phyloP scores from a whole-genome alignment of 148 eudicot species.

The Rhododendron mucronatum region DNA sequence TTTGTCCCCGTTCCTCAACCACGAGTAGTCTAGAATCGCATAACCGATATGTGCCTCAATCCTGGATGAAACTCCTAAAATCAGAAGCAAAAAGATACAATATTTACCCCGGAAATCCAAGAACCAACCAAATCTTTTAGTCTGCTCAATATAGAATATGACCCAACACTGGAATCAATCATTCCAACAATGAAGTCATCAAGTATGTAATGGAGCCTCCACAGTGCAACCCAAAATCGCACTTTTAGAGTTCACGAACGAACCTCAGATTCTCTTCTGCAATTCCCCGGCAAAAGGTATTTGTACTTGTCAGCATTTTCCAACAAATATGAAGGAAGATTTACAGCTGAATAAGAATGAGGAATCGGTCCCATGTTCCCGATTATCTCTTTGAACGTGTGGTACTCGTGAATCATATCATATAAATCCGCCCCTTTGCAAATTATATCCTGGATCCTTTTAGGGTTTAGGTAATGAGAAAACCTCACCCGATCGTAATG shows the following conservation, averaged over 20 bases:
- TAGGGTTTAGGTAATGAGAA: conserved; percentile 38
- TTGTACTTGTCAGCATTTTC: conserved; percentile 45
- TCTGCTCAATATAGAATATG: background rate
- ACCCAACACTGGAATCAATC: background rate
- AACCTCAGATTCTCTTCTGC: conserved; percentile 30
- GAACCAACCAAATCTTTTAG: background rate
- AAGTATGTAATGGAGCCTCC: background rate
- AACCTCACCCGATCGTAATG: conserved; percentile 53
- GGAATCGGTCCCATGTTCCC: conserved; percentile 58
- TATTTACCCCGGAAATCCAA: background rate
- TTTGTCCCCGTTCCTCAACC: background rate
- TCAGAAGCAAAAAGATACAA: background rate
- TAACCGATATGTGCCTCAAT: background rate
- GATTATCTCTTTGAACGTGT: conserved; percentile 53
- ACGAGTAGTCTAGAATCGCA: background rate
- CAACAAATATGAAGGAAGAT: conserved; percentile 45
- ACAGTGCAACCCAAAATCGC: conserved; percentile 9
- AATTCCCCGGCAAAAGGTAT: conserved; percentile 59
- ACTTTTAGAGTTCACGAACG: background rate
- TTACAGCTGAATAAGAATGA: conserved; percentile 45
- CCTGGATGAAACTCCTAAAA: background rate
- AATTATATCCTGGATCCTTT: conserved; percentile 46
- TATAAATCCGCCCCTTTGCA: conserved; percentile 48
- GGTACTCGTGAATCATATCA: conserved; percentile 57
- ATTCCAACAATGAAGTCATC: background rate